Conservation (phyloP, 148 eudicot species). For the Spergularia bocconei region DNA sequence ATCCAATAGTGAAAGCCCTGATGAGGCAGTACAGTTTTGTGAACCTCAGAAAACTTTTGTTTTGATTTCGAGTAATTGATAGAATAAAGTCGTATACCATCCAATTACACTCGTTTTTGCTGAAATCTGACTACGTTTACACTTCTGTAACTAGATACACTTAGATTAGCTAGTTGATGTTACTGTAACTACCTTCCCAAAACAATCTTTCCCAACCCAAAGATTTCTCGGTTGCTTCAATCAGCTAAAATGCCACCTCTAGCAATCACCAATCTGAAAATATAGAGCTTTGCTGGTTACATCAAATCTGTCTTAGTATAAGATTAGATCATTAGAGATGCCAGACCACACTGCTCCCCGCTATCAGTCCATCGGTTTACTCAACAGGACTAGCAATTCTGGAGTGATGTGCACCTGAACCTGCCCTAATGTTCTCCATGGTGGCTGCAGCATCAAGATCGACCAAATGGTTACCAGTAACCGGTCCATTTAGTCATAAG, state of each 20-base stretch:
- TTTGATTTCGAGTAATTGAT: no score
- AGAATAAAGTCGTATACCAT: no score
- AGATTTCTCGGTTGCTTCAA: not conserved
- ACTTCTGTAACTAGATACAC: no score
- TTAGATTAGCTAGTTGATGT: no score
- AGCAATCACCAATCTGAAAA: not conserved
- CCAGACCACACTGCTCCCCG: not conserved
- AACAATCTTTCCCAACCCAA: not conserved
- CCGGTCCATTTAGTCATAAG: slow-evolving; percentile 59
- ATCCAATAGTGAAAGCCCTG: not conserved
- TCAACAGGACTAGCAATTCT: not conserved
- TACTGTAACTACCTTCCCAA: not conserved
- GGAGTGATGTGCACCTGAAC: not conserved
- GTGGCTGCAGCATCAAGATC: not conserved
- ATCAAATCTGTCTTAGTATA: not conserved
- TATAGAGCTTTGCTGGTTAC: not conserved
- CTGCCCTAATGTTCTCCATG: not conserved
- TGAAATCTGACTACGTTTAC: no score
- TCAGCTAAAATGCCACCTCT: not conserved
- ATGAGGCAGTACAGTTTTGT: not conserved
- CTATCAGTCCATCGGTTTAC: not conserved
- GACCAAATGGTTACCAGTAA: slow-evolving; percentile 14
- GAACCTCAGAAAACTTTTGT: no score
- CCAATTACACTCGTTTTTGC: no score
- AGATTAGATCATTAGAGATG: not conserved